Evolutionary conservation across 2,329 filamentous ascomycete species (phyloP).

Genomic region (Alternaria sp.): DNA sequence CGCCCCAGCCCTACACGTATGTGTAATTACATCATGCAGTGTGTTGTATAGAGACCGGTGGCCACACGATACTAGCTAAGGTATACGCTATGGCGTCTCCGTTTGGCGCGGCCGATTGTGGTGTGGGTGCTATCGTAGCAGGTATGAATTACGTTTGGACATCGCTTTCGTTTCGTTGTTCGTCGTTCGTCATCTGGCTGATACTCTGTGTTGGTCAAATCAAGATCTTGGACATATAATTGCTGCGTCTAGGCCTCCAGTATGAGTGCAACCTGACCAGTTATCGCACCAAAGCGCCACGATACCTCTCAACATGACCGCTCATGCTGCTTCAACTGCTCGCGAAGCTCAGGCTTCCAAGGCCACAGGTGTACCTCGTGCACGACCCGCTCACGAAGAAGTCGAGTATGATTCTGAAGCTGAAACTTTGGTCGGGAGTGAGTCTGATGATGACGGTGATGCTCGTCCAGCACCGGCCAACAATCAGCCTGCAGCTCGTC

Average conservation of each 20-base stretch:
- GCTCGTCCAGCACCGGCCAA: background rate
- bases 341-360: background rate
- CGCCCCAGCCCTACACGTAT: background rate
- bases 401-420: constrained; percentile 5
- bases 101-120: background rate
- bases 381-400: constrained; percentile 3
- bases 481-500: constrained; percentile 1
- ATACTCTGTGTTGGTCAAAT: background rate
- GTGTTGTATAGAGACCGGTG: background rate
- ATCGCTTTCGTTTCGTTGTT: background rate
- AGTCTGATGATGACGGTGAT: constrained; percentile 7
- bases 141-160: background rate
- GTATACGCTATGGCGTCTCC: background rate
- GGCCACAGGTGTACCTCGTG: constrained; percentile 3
- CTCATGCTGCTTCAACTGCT: background rate
- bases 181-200: background rate
- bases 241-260: background rate
- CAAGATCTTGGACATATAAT: background rate
- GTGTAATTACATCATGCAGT: background rate
- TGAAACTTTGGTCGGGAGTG: constrained; percentile 5
- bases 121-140: background rate
- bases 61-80: background rate
- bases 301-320: background rate
- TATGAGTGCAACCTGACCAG: background rate
- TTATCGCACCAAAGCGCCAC: background rate